These are phyloP conservation scores for Colletotrichum theobromicola DNA, from an alignment of 2,329 filamentous ascomycete species.

Conservation along the genomic window DNA sequence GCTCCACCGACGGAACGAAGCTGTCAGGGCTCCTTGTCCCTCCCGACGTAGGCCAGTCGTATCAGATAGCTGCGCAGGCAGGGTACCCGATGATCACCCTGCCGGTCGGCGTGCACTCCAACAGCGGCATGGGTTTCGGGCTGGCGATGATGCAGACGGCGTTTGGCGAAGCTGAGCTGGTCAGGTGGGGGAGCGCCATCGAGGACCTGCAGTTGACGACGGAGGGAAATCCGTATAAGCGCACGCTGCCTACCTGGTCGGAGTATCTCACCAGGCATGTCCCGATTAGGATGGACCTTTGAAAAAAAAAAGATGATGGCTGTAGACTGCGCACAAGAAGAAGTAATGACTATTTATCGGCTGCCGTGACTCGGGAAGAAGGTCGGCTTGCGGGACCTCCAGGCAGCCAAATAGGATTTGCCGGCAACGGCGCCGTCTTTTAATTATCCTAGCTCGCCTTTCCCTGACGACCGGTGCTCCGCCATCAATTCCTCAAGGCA, in stretches of 20 bases:
- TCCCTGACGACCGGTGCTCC: not conserved
- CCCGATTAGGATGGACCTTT: constrained; percentile 30
- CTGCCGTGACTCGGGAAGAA: not conserved
- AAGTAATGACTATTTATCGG: not conserved
- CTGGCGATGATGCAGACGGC: constrained; percentile 64
- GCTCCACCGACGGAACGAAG: constrained; percentile 39
- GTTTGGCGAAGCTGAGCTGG: constrained; percentile 61
- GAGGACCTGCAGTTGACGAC: constrained; percentile 58
- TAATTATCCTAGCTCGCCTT: not conserved
- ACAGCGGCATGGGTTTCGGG: constrained; percentile 64
- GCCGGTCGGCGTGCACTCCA: constrained; percentile 62
- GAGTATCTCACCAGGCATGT: constrained; percentile 54
- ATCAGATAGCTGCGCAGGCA: constrained; percentile 75
- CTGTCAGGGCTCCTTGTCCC: constrained; percentile 73
- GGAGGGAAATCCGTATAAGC: constrained; percentile 45
- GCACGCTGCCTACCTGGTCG: constrained; percentile 56
- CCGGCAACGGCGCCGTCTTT: not conserved
- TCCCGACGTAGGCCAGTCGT: constrained; percentile 69
- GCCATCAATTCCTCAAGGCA: not conserved
- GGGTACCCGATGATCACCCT: constrained; percentile 77
- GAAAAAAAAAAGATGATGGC: not conserved
- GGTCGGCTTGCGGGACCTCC: not conserved
- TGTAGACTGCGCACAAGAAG: not conserved
- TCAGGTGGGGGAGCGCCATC: constrained; percentile 68
- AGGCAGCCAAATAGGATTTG: not conserved